Base-by-base conservation (phyloP, 2,329 filamentous ascomycete genomes). In the Monosporascus sp. region DNA sequence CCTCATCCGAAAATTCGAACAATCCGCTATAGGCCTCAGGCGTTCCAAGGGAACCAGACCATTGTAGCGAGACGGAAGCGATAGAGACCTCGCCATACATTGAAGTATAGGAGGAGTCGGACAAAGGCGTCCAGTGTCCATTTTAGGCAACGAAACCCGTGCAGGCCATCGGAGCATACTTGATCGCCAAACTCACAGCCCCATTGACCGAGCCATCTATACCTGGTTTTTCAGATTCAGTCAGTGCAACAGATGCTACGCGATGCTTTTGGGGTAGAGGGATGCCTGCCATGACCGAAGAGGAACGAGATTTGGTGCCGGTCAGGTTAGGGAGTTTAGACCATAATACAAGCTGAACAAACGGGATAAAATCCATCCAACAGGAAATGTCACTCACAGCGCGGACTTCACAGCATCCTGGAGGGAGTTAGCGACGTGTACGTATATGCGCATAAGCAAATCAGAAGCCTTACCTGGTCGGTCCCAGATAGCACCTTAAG, bases 141-240 rank as follows among this genome's bases (percentile, higher is more conserved):
- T 50, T 72, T 77, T 40, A 81, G 58, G 54, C 80, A 81, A 38
- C 78, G 72, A 58, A 80, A 81, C 5, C 77, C 78, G 51, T 81
- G 78, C 5, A 81, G 64, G 2, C 78, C 78, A 53, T 81, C 78
- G 0, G 74, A 67, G 58, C 78, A 80, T 14, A 81, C 76, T 52
- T 77, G 63, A 6, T 54, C 66, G 19, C 63, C 69, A 45, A 71
- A 63, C 41, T 73, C 63, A 53, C 78, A 80, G 11, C 76, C 76
- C 50, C 73, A 68, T 37, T 67, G 63, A 52, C 77, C 66, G 9
- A 65, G 70, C 78, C 77, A 81, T 2, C 68, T 74, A 52, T 75
- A 78, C 26, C 43, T 19, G 26, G 5, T 9, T 7, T 14, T 27
- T 14, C 43, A 9, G 14, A 24, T 17, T 38, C 17, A 37, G 37